These are phyloP conservation scores for Aristolochia californica DNA, from an alignment of 164 flowering plant species.

Conservation along the genomic window DNA sequence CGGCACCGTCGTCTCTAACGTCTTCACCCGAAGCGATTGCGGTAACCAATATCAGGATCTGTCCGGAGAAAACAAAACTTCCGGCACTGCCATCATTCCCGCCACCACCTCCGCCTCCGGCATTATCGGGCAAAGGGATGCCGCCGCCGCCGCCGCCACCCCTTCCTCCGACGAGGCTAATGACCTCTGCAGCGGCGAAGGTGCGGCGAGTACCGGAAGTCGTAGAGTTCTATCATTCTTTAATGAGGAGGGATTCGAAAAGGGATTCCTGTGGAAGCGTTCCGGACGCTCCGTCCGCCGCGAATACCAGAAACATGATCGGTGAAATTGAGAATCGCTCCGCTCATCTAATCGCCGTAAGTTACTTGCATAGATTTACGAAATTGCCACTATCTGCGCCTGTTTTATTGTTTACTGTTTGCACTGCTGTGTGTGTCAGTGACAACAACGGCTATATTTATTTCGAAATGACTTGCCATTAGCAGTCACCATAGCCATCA, in stretches of 20 bases:
- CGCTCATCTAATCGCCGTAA: conserved; percentile 79
- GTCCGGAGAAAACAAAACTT: neutral
- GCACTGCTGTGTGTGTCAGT: no score
- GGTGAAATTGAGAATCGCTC: conserved; percentile 98
- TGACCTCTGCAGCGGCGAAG: conserved; percentile 25
- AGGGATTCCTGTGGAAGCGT: conserved; percentile 40
- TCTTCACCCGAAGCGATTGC: neutral
- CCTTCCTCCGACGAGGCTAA: conserved; percentile 50
- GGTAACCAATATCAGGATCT: conserved; percentile 5
- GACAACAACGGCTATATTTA: no score
- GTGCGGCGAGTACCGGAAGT: conserved; percentile 92
- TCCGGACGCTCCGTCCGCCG: conserved; percentile 33
- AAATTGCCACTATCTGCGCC: conserved; percentile 28
- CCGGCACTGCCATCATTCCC: conserved; percentile 13
- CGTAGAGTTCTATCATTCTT: conserved; percentile 85
- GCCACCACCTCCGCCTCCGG: conserved; percentile 21
- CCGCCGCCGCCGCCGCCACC: conserved; percentile 43
- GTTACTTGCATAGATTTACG: conserved; percentile 18
- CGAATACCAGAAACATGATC: conserved; percentile 82
- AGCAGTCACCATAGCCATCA: no score
- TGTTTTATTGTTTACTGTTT: no score
- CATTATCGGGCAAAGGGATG: neutral
- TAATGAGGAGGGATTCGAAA: conserved; percentile 78
- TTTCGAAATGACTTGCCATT: no score
- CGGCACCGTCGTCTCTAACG: conserved; percentile 8